These are phyloP conservation scores for Neoboletus brunneissimus DNA, from an alignment of 768 basidiomycete species.

Conservation along the genomic window DNA sequence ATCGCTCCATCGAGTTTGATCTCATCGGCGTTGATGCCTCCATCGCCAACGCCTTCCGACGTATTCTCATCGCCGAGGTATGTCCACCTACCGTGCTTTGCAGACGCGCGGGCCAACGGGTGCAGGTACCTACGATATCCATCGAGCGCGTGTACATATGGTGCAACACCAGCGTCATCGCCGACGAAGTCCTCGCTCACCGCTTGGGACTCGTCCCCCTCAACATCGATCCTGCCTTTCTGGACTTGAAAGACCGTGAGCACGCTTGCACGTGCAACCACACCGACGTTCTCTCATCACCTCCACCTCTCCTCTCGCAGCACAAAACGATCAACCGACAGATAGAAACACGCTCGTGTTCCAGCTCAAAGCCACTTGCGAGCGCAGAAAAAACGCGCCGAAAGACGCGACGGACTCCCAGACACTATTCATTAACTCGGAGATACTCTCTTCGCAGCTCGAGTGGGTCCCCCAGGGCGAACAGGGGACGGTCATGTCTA, in stretches of 20 bases:
- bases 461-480: conserved; percentile 81
- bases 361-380: conserved; percentile 63
- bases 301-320: conserved; percentile 18
- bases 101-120: background rate
- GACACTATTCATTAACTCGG: conserved; percentile 69
- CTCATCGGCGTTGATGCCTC: conserved; percentile 93
- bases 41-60: conserved; percentile 90
- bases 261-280: background rate
- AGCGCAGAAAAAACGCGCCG: conserved; percentile 53
- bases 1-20: conserved; percentile 89
- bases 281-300: background rate
- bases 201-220: conserved; percentile 91
- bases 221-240: conserved; percentile 73
- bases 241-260: conserved; percentile 54
- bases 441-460: conserved; percentile 65
- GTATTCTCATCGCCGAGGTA: conserved; percentile 94
- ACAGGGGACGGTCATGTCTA: conserved; percentile 60
- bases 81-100: conserved; percentile 17
- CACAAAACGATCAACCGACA: conserved; percentile 58
- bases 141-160: conserved; percentile 90
- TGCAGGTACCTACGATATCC: conserved; percentile 84
- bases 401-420: conserved; percentile 52
- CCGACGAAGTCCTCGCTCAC: conserved; percentile 90
- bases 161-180: conserved; percentile 93
- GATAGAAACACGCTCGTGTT: conserved; percentile 94